Percentiles rank a stretch among this genome's conserved stretches.
phyloP scores from a whole-genome alignment of 768 basidiomycete species.

The Xerocomus potaroensis region DNA sequence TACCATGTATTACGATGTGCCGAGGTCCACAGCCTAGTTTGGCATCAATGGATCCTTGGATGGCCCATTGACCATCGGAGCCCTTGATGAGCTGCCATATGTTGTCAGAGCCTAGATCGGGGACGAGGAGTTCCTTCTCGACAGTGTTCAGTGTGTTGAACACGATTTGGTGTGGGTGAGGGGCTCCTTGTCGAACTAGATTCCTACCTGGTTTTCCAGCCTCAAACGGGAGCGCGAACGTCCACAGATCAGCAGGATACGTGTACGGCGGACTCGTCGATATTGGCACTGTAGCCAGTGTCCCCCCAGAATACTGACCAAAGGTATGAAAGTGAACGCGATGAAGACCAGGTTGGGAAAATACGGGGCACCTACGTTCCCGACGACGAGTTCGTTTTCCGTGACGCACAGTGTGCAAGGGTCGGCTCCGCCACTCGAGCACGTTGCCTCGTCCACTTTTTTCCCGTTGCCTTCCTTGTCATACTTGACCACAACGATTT shows the following conservation, averaged over 20 bases:
- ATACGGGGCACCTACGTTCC: constrained; percentile 80
- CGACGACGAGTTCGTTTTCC: constrained; percentile 56
- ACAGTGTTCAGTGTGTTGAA: constrained; percentile 38
- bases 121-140: constrained; percentile 58
- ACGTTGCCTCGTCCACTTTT: constrained; percentile 40
- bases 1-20: constrained; percentile 63
- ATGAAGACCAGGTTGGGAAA: not conserved
- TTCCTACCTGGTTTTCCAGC: constrained; percentile 55
- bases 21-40: constrained; percentile 65
- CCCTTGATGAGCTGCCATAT: constrained; percentile 53
- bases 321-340: not conserved
- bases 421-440: constrained; percentile 50
- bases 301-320: constrained; percentile 65
- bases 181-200: constrained; percentile 56
- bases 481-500: constrained; percentile 55
- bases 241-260: constrained; percentile 29
- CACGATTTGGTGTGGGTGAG: constrained; percentile 76
- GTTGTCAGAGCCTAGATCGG: constrained; percentile 73
- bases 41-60: constrained; percentile 45
- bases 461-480: constrained; percentile 44
- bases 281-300: constrained; percentile 52
- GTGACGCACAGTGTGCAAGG: constrained; percentile 63
- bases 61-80: constrained; percentile 42
- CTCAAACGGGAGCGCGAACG: constrained; percentile 38
- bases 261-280: constrained; percentile 46